Percentiles rank a stretch among this genome's conserved stretches.
Evolutionary conservation across 1,284 basidiomycete species (phyloP).

Genomic region (Trichosporon sp.): DNA sequence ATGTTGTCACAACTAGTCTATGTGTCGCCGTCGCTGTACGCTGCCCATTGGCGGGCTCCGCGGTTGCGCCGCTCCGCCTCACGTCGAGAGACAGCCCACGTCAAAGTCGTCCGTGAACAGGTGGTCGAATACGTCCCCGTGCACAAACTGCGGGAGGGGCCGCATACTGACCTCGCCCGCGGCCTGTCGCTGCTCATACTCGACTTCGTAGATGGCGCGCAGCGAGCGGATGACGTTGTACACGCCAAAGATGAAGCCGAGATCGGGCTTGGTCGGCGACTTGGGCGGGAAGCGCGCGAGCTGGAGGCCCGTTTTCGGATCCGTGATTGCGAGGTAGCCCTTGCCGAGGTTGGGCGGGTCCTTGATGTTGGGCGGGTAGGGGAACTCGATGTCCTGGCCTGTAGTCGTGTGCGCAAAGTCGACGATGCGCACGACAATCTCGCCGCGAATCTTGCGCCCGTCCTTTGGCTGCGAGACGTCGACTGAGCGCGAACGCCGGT

Average conservation of each 20-base stretch:
- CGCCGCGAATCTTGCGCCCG: conserved; percentile 67
- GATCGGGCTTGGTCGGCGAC: conserved; percentile 82
- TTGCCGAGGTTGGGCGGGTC: conserved; percentile 61
- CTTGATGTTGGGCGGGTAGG: conserved; percentile 51
- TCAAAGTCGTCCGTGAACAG: conserved; percentile 39
- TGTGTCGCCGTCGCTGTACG: not conserved
- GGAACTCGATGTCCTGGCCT: conserved; percentile 78
- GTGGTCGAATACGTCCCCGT: conserved; percentile 47
- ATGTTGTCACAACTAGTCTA: conserved; percentile 3
- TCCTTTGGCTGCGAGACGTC: conserved; percentile 23
- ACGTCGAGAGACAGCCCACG: conserved; percentile 39
- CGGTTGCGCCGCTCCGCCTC: not conserved
- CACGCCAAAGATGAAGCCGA: conserved; percentile 90
- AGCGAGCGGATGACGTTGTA: conserved; percentile 75
- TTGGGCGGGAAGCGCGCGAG: conserved; percentile 91
- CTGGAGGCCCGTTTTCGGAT: conserved; percentile 74
- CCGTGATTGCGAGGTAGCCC: conserved; percentile 78
- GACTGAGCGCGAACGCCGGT: conserved; percentile 28
- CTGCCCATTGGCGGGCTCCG: not conserved
- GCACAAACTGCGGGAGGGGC: conserved; percentile 31
- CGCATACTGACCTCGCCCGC: conserved; percentile 14
- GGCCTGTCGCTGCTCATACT: conserved; percentile 54
- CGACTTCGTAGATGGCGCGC: conserved; percentile 79
- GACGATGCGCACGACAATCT: conserved; percentile 93
- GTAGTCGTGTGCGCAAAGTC: conserved; percentile 99